These are phyloP conservation scores for Cyberlindnera xishuangbannaensis DNA, from an alignment of 805 yeast species.

Conservation along the genomic window DNA sequence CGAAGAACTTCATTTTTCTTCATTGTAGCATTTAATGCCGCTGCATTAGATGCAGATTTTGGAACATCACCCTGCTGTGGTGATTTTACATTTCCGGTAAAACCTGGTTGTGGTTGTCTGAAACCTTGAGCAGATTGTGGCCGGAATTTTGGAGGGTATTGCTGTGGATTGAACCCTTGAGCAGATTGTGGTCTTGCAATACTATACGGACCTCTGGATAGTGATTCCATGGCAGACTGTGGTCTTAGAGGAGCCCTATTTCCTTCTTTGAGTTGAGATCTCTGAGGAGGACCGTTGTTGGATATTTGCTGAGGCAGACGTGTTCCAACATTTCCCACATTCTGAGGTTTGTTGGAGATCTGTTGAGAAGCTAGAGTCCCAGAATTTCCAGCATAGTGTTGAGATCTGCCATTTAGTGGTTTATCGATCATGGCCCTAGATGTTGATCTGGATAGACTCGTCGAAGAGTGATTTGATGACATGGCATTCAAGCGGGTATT, in stretches of 20 bases:
- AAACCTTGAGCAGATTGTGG: constrained; percentile 10
- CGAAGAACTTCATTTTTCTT: constrained; percentile 36
- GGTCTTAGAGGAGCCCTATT: constrained; percentile 7
- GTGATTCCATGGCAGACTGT: constrained; percentile 6
- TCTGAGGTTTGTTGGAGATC: no score
- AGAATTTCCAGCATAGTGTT: not conserved
- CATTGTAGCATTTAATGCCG: constrained; percentile 44
- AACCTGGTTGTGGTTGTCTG: constrained; percentile 1
- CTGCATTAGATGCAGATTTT: constrained; percentile 22
- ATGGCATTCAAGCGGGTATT: constrained; percentile 70
- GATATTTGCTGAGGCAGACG: no score
- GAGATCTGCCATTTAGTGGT: constrained; percentile 7
- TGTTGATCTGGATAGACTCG: constrained; percentile 23
- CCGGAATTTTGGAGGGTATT: constrained; percentile 5
- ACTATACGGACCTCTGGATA: not conserved
- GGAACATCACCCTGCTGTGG: constrained; percentile 6
- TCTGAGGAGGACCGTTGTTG: constrained; percentile 1
- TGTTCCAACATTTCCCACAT: no score
- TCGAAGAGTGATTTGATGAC: constrained; percentile 25
- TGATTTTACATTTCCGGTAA: no score
- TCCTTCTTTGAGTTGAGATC: constrained; percentile 4
- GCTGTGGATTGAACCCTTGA: constrained; percentile 8
- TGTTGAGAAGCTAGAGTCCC: not conserved
- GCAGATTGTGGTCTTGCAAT: constrained; percentile 11
- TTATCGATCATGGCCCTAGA: constrained; percentile 17